Evolutionary conservation across 106 monocot species (phyloP).

Genomic region (Dendrobium officinale): DNA sequence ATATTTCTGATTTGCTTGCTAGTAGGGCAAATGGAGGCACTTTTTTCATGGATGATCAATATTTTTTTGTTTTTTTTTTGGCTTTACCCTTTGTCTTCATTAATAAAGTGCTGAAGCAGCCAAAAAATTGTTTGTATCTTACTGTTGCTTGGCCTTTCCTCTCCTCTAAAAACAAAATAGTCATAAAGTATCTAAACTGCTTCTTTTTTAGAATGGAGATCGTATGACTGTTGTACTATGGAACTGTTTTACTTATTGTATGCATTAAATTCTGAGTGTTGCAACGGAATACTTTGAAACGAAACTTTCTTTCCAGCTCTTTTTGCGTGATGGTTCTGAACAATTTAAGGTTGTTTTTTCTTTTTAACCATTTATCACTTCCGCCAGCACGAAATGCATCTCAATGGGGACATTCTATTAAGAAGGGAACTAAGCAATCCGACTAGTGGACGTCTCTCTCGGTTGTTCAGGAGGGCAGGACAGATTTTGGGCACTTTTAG

Average conservation of each 20-base stretch:
- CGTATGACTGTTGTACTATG: not conserved
- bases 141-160: too few relatives aligned
- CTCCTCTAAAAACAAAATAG: too few relatives aligned
- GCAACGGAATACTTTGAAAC: not conserved
- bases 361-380: slow-evolving; percentile 7
- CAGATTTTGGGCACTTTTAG: slow-evolving; percentile 26
- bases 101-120: too few relatives aligned
- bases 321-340: not conserved
- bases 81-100: too few relatives aligned
- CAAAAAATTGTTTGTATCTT: too few relatives aligned
- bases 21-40: not conserved
- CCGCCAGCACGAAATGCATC: slow-evolving; percentile 78
- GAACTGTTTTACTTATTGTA: not conserved
- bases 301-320: not conserved
- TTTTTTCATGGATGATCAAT: not conserved
- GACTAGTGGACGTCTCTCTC: slow-evolving; percentile 45
- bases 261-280: not conserved
- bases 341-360: not conserved
- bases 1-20: not conserved
- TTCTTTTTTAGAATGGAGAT: not conserved
- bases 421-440: slow-evolving; percentile 66
- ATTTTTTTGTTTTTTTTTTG: not conserved
- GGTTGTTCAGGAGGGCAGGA: slow-evolving; percentile 40
- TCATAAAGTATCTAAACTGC: not conserved
- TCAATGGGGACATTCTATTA: slow-evolving; percentile 53